Base-by-base conservation (phyloP, 1,139 yeast genomes). In the Eremothecium sinecaudum region DNA sequence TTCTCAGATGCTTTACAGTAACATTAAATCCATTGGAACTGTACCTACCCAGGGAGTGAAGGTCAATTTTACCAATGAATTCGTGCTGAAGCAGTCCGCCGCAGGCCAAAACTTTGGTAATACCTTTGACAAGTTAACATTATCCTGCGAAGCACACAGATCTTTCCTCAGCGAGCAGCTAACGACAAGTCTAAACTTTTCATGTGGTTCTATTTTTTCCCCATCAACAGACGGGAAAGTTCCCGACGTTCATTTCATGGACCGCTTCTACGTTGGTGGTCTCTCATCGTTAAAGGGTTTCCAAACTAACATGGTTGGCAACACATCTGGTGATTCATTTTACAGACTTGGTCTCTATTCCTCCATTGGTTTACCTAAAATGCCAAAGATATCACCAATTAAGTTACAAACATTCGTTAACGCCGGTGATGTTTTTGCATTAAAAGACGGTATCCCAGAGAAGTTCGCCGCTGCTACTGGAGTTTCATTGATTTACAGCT, bases 211-310 rank as follows among this genome's bases (percentile, higher is more conserved):
- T n/a, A 46, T 57, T 25, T 35, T 41, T 11, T 46, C 49, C 15
- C 25, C 34, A 2, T 18, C 12, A 24, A 29, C 40, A 4, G 42
- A 37, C 13, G 40, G 36, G 11, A 44, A 49, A 5, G 33, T 41
- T n/a, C 45, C 44, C 6, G 40, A 36, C 18, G 44, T 55, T 2
- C 59, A 51, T 39, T 47, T 50, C 18, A 50, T 62, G 42, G 76
- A 70, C 42, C 53, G 67, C 26, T 63, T 74, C 42, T 71, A 69
- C 49, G 61, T 82, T 6, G 79, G 90, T 45, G 94, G 95, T 0
- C 74, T 92, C 2, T 75, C 76, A 45, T 87, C 82, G 40, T 71
- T 86, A 5, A 69, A 93, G 35, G 86, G 93, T 2, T 84, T 83
- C 57, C 64, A 69, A 18, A 54, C 76, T 44, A 77, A 81, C 47